phyloP scores from a whole-genome alignment of 2,329 filamentous ascomycete genomes.

The Colletotrichum sp. region DNA sequence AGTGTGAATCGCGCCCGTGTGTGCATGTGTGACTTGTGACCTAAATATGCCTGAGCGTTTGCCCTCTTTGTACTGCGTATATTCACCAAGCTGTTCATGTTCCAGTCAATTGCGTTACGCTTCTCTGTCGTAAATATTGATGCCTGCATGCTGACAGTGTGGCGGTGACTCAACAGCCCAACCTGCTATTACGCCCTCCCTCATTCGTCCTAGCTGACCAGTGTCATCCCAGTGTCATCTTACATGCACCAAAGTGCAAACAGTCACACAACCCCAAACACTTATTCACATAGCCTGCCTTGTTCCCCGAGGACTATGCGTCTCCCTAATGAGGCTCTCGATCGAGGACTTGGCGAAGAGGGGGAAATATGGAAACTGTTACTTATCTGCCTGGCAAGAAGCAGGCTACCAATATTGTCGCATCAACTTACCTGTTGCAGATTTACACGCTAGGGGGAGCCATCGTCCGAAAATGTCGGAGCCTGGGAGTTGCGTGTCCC shows the following conservation, averaged over 20 bases:
- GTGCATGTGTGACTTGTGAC: not conserved
- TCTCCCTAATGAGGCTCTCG: not conserved
- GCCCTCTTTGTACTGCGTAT: not conserved
- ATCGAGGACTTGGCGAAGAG: not conserved
- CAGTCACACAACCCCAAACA: not conserved
- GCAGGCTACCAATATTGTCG: not conserved
- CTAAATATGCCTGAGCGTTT: not conserved
- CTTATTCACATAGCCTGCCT: not conserved
- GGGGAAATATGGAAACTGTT: not conserved
- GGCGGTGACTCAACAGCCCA: not conserved
- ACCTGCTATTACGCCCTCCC: not conserved
- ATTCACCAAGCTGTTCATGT: not conserved
- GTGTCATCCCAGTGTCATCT: not conserved
- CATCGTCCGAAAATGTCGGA: not conserved
- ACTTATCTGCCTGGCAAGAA: not conserved
- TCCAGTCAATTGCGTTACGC: not conserved
- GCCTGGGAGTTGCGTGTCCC: not conserved
- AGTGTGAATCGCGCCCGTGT: not conserved
- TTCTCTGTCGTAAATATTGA: not conserved
- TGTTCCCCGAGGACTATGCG: not conserved
- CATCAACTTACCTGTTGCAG: not conserved
- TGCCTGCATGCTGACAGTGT: not conserved
- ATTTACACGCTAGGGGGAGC: not conserved
- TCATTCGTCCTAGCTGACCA: not conserved
- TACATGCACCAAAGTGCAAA: not conserved